Evolutionary conservation across 495 filamentous ascomycete species (phyloP).

Genomic region (Copromyces sp.): DNA sequence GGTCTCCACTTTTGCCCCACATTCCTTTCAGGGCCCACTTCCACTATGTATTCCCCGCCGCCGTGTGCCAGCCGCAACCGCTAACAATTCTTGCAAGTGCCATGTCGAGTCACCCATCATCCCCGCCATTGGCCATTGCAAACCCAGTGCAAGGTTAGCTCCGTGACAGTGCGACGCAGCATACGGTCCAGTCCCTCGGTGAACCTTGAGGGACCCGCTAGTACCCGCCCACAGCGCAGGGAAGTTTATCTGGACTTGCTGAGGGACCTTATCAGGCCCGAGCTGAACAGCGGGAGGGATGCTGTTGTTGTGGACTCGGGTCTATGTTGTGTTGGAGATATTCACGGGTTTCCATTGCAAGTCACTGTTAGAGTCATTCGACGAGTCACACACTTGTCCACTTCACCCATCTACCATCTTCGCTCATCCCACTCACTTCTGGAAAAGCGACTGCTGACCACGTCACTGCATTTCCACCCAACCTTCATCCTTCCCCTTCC

Average conservation of each 20-base stretch:
- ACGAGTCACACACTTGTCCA: background rate
- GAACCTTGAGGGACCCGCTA: background rate
- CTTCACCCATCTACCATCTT: background rate
- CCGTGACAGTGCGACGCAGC: background rate
- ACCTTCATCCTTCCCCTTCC: background rate
- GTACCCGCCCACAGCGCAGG: background rate
- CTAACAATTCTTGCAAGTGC: background rate
- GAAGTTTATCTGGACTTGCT: background rate
- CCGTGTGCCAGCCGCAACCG: background rate
- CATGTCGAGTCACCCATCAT: background rate
- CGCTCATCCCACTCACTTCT: background rate
- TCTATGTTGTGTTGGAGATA: background rate
- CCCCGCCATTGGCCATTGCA: background rate
- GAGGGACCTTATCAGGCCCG: background rate
- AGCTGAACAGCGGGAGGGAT: background rate
- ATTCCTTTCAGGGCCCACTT: background rate
- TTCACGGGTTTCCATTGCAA: background rate
- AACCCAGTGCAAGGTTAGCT: background rate
- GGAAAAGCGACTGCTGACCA: background rate
- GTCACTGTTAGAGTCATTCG: background rate
- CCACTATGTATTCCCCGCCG: background rate
- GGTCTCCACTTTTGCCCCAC: background rate
- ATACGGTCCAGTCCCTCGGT: background rate
- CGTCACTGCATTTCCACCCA: background rate
- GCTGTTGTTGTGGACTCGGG: background rate